Conservation (phyloP, 768 basidiomycete genomes). For the Podaxis pistillaris region DNA sequence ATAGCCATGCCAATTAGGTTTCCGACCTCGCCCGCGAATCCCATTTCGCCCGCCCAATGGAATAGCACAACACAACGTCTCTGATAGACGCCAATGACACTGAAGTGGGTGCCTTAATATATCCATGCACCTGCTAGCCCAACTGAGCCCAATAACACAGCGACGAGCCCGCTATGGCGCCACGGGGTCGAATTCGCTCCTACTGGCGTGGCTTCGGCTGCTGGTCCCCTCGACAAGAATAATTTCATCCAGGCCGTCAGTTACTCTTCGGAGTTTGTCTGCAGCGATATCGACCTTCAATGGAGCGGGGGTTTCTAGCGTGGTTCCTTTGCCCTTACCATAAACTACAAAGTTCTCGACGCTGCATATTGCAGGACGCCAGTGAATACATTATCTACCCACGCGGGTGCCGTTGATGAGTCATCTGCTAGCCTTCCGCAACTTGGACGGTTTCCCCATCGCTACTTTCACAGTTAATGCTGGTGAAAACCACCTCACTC, state of each 20-base stretch:
- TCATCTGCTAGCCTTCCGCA: background rate
- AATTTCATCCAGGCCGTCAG: background rate
- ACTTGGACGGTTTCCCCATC: background rate
- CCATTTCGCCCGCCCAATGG: background rate
- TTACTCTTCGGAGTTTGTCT: background rate
- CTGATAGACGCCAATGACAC: background rate
- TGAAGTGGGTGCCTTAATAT: background rate
- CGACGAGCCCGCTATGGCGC: background rate
- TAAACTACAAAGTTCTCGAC: background rate
- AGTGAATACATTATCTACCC: background rate
- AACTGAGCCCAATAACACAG: background rate
- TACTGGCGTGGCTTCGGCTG: background rate
- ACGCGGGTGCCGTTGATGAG: background rate
- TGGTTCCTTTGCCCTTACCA: background rate
- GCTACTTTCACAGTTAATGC: background rate
- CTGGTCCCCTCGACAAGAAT: background rate
- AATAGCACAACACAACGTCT: background rate
- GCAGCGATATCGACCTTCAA: background rate
- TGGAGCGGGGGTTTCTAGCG: background rate
- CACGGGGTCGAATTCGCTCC: background rate
- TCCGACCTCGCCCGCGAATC: conserved; percentile 45
- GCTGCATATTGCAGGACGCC: background rate
- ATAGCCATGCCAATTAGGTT: conserved; percentile 62
- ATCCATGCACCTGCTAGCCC: background rate
- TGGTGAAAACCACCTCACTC: background rate